Percentiles rank a stretch among this genome's conserved stretches.
Evolutionary conservation across 352 stramenopile species (phyloP).

Genomic region (Pythium volutum): DNA sequence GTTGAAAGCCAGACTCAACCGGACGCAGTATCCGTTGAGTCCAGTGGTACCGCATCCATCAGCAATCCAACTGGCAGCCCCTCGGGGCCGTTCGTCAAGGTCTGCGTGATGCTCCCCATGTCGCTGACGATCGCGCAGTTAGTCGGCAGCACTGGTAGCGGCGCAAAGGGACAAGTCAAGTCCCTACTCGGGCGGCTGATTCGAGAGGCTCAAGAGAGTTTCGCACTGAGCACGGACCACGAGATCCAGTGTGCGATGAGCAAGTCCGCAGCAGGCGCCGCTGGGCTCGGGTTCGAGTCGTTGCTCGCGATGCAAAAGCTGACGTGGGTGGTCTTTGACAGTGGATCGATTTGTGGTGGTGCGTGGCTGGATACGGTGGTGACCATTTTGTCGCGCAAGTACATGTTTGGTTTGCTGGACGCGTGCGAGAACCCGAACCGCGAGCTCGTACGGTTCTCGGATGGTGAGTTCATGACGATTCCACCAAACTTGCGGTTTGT

Average conservation of each 20-base stretch:
- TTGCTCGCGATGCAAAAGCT: constrained; percentile 24
- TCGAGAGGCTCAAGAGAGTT: constrained; percentile 24
- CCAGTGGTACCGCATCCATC: not conserved
- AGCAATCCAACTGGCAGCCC: not conserved
- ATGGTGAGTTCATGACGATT: constrained; percentile 48
- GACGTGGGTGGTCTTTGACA: constrained; percentile 26
- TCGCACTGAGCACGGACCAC: constrained; percentile 17
- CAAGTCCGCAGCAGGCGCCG: not conserved
- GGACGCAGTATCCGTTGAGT: not conserved
- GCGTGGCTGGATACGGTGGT: constrained; percentile 25
- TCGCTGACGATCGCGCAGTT: constrained; percentile 22
- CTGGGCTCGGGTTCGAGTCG: constrained; percentile 6
- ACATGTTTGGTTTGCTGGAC: constrained; percentile 3
- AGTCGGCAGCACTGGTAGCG: constrained; percentile 18
- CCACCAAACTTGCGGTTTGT: constrained; percentile 60
- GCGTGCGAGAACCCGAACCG: not conserved
- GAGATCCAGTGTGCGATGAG: constrained; percentile 15
- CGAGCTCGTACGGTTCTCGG: constrained; percentile 15
- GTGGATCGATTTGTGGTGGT: constrained; percentile 9
- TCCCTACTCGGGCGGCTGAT: constrained; percentile 25
- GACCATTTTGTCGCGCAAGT: constrained; percentile 6
- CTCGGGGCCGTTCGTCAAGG: constrained; percentile 12
- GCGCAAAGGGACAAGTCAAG: constrained; percentile 25
- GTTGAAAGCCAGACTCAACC: constrained; percentile 2
- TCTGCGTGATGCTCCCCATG: constrained; percentile 22